These are phyloP conservation scores for Trichoderma breve DNA, from an alignment of 2,329 filamentous ascomycete genomes.

Conservation along the genomic window DNA sequence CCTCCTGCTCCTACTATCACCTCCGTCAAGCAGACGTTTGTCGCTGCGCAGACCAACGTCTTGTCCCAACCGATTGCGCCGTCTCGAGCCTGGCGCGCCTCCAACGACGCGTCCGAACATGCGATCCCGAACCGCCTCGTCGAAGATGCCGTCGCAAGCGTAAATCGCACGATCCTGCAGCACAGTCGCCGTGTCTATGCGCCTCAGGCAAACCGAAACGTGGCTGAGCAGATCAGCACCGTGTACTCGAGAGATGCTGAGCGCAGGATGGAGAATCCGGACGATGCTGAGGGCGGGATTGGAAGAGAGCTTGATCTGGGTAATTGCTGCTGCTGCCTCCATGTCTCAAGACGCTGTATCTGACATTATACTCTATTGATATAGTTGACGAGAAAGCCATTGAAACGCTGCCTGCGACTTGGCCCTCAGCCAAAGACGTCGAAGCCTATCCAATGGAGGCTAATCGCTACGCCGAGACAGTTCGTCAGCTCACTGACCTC, in stretches of 20 bases:
- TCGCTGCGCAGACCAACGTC: conserved; percentile 60
- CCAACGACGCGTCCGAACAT: conserved; percentile 43
- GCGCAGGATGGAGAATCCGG: conserved; percentile 36
- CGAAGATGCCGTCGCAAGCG: conserved; percentile 55
- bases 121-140: conserved; percentile 49
- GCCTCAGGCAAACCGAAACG: conserved; percentile 65
- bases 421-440: conserved; percentile 42
- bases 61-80: conserved; percentile 59
- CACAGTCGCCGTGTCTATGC: conserved; percentile 66
- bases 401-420: conserved; percentile 45
- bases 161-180: conserved; percentile 62
- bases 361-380: background rate
- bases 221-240: conserved; percentile 69
- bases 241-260: conserved; percentile 56
- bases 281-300: conserved; percentile 39
- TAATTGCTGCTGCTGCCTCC: conserved; percentile 22
- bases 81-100: conserved; percentile 51
- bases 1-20: conserved; percentile 52
- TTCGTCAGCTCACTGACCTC: conserved; percentile 49
- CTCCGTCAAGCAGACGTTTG: conserved; percentile 62
- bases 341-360: background rate
- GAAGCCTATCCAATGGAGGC: conserved; percentile 45
- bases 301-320: conserved; percentile 45
- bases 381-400: conserved; percentile 45
- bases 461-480: conserved; percentile 50